phyloP scores from a whole-genome alignment of 2,329 filamentous ascomycete species.

The Aspergillus candidus region DNA sequence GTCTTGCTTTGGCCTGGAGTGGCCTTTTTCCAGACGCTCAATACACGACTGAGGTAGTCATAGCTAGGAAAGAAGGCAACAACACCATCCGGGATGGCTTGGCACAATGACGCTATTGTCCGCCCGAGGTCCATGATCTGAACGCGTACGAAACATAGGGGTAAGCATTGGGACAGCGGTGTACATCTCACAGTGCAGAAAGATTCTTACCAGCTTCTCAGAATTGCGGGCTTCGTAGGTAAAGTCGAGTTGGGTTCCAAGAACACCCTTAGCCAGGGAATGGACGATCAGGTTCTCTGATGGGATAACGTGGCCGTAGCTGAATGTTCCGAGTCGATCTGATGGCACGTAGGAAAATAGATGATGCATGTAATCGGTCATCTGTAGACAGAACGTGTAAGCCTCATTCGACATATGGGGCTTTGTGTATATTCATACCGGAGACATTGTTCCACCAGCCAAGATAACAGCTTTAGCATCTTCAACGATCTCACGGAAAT shows the following conservation, averaged over 20 bases:
- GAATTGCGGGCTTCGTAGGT: conserved; percentile 72
- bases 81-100: conserved; percentile 75
- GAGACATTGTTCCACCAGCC: conserved; percentile 95
- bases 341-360: conserved; percentile 69
- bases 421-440: conserved; percentile 40
- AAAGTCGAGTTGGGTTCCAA: conserved; percentile 66
- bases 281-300: conserved; percentile 71
- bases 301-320: conserved; percentile 92
- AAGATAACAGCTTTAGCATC: conserved; percentile 81
- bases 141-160: not conserved
- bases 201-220: conserved; percentile 50
- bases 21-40: conserved; percentile 53
- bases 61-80: conserved; percentile 97
- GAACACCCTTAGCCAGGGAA: conserved; percentile 52
- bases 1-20: conserved; percentile 23
- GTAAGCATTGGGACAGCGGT: not conserved
- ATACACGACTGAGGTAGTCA: conserved; percentile 73
- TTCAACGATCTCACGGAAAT: conserved; percentile 81
- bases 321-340: conserved; percentile 67
- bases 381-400: conserved; percentile 37
- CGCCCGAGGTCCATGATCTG: conserved; percentile 66
- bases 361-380: conserved; percentile 81
- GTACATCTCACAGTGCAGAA: not conserved
- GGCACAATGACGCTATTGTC: conserved; percentile 65
- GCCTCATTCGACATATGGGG: too few species aligned